Evolutionary conservation across 129 eudicot genomes (phyloP).

Genomic region (Helichrysum umbraculigerum): DNA sequence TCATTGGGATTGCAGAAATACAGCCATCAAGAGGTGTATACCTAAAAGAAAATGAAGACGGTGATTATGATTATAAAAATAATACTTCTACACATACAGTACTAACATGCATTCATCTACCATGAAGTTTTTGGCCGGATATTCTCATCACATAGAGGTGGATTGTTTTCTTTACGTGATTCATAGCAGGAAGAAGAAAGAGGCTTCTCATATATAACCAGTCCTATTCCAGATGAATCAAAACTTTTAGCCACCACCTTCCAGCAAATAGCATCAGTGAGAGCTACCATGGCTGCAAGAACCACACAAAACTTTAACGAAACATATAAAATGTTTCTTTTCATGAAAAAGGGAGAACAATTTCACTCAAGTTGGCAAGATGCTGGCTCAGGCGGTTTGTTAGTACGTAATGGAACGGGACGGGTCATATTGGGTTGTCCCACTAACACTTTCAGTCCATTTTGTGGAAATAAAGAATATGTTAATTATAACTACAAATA

Average conservation of each 20-base stretch:
- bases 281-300: constrained; percentile 84
- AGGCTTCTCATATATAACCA: constrained; percentile 94
- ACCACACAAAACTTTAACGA: constrained; percentile 9
- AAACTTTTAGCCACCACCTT: constrained; percentile 69
- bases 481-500: background rate
- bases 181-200: constrained; percentile 70
- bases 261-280: constrained; percentile 91
- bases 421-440: background rate
- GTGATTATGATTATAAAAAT: constrained; percentile 7
- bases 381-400: background rate
- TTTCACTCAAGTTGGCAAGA: background rate
- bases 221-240: constrained; percentile 64
- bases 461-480: background rate
- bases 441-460: background rate
- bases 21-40: constrained; percentile 77
- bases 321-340: background rate
- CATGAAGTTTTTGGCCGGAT: constrained; percentile 62
- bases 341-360: background rate
- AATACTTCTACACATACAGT: background rate
- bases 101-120: constrained; percentile 40
- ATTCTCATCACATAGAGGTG: constrained; percentile 64
- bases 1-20: constrained; percentile 51
- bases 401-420: background rate
- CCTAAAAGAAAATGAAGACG: constrained; percentile 42
- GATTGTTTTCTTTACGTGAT: constrained; percentile 57